Evolutionary conservation across 768 basidiomycete species (phyloP).

Genomic region (Amanita phalloides): DNA sequence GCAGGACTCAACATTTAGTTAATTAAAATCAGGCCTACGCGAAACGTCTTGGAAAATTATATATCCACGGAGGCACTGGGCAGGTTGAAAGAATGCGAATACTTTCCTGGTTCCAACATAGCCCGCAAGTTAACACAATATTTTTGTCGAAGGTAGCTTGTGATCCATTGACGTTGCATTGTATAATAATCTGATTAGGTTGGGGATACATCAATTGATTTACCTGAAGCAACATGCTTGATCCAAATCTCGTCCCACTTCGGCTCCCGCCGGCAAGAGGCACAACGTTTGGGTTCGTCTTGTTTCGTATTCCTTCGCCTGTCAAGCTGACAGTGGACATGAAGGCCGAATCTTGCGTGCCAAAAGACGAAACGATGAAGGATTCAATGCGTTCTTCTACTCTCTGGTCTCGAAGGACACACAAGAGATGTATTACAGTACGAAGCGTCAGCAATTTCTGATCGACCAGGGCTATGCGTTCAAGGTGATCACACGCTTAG

Average conservation of each 20-base stretch:
- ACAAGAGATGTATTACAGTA: slow-evolving; percentile 99
- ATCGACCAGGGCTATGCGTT: slow-evolving; percentile 99
- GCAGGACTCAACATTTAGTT: background rate
- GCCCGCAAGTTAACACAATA: slow-evolving; percentile 93
- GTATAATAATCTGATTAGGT: slow-evolving; percentile 38
- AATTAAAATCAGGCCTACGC: slow-evolving; percentile 67
- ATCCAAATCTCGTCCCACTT: slow-evolving; percentile 99
- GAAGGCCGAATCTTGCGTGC: slow-evolving; percentile 92
- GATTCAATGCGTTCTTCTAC: slow-evolving; percentile 99
- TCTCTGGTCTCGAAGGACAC: slow-evolving; percentile 98
- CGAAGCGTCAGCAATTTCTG: slow-evolving; percentile 96
- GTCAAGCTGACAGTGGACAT: slow-evolving; percentile 6
- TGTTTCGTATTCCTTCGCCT: slow-evolving; percentile 11
- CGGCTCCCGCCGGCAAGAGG: slow-evolving; percentile 95
- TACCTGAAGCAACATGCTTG: slow-evolving; percentile 97
- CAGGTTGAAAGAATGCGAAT: slow-evolving; percentile 95
- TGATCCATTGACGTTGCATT: background rate
- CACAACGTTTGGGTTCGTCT: slow-evolving; percentile 74
- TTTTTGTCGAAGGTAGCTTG: slow-evolving; percentile 79
- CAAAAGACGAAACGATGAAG: slow-evolving; percentile 96
- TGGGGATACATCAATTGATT: slow-evolving; percentile 96
- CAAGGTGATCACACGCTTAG: slow-evolving; percentile 97
- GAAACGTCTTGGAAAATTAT: slow-evolving; percentile 84
- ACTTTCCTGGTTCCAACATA: slow-evolving; percentile 90
- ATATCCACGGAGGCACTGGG: slow-evolving; percentile 92